A percentile compares a stretch with the other conserved stretches of the same genome.
These are phyloP conservation scores for Diospyros kaki DNA, from an alignment of 148 eudicot species.

Conservation along the genomic window DNA sequence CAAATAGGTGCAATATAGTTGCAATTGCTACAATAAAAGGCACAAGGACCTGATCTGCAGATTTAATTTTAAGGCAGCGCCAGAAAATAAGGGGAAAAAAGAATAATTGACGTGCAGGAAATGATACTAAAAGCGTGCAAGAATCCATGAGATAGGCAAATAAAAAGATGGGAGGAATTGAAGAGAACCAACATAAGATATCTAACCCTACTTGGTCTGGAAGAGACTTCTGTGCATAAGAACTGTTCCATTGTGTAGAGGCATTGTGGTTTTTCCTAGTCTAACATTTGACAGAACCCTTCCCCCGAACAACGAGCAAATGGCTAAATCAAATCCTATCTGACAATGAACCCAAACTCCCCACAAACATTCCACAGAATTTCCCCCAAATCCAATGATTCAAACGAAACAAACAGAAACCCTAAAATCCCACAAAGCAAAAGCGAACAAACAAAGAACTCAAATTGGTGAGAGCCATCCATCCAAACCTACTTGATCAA, in stretches of 20 bases:
- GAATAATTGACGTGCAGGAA: background rate
- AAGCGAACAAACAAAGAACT: background rate
- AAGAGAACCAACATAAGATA: background rate
- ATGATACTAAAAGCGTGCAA: background rate
- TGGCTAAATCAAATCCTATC: background rate
- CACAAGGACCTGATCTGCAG: background rate
- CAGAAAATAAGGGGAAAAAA: background rate
- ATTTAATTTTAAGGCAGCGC: background rate
- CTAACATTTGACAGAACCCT: background rate
- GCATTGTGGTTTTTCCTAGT: constrained; percentile 2
- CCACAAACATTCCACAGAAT: background rate
- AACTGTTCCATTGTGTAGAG: constrained; percentile 8
- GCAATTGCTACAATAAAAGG: background rate
- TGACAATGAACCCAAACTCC: background rate
- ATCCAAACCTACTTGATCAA: constrained; percentile 6
- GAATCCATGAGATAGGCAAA: background rate
- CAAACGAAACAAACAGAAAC: background rate
- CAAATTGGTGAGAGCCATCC: constrained; percentile 2
- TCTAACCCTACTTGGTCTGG: background rate
- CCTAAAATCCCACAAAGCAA: background rate
- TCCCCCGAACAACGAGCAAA: background rate
- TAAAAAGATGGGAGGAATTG: background rate
- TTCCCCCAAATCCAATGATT: background rate
- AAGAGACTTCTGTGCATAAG: background rate
- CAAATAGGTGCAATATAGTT: background rate